Evolutionary conservation across 805 yeast genomes (phyloP), one percentile per base, ranked within the genome.

Genomic region (Ogataea allantospora): DNA sequence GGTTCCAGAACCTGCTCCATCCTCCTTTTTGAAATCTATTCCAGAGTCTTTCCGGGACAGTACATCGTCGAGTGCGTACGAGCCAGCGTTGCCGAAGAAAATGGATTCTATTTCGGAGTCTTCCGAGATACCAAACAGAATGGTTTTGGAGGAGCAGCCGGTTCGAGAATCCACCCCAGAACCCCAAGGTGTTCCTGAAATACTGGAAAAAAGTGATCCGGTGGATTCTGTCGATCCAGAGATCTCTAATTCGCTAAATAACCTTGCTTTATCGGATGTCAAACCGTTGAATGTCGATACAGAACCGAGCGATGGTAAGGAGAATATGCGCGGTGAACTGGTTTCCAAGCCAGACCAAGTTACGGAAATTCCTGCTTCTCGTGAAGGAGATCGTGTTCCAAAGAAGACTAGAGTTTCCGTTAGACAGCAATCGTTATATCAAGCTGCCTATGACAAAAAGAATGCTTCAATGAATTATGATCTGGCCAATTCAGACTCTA

Each of bases 391-490:
- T 9, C 11, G n/a, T 9, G 11, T n/a, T 21, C 23, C 23, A 21
- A 21, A 21, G 8, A 54, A 50, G 19, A 37, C 51, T 8, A 47
- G 57, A 29, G 54, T 58, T 5, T 58, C 63, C 0, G 54, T 58
- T 13, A 44, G 58, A 16, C 53, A 57, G 30, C 50, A 53, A 27
- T 53, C 61, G 2, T 32, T 58, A 9, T 56, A 53, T 32, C 55
- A 49, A 21, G 38, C 37, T 22, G 38, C 36, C 25, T 43, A 42
- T 28, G 46, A 44, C 9, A 10, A n/a, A 21, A 21, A 21, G 23
- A 21, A 21, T n/a, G 8, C 23, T 4, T 21, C 23, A 21, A 21
- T 7, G 23, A 41, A 42, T 8, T 35, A 38, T 4, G 38, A 33
- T 11, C 20, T 45, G 33, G 29, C 33, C 9, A 42, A 30, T 9